Conservation (phyloP, 2,329 filamentous ascomycete species). For the Akanthomyces dipterigenus region DNA sequence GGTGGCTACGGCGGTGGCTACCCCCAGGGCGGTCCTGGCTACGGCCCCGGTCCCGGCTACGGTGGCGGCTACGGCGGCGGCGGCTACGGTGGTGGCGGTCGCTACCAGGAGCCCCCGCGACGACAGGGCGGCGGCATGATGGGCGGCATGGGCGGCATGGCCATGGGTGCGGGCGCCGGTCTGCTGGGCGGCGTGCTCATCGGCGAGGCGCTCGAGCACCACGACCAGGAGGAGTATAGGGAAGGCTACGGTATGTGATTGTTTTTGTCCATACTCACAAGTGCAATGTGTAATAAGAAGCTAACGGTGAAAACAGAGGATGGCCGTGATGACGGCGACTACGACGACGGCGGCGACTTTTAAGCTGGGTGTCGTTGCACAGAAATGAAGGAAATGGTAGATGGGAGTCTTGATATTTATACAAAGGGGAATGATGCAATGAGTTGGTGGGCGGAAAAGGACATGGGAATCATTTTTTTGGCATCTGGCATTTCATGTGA, state of each 20-base stretch:
- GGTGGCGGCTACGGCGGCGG: constrained; percentile 25
- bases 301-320: constrained; percentile 18
- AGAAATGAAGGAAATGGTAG: background rate
- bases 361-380: background rate
- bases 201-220: constrained; percentile 58
- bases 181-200: constrained; percentile 71
- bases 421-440: background rate
- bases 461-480: too few species aligned
- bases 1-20: constrained; percentile 22
- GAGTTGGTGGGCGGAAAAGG: too few species aligned
- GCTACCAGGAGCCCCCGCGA: constrained; percentile 33
- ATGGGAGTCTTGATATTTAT: background rate
- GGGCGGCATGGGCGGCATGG: constrained; percentile 35
- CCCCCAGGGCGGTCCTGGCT: constrained; percentile 13
- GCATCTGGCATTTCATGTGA: too few species aligned
- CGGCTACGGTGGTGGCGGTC: constrained; percentile 26
- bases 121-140: constrained; percentile 36
- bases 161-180: constrained; percentile 72
- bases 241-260: constrained; percentile 34
- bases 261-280: too few species aligned
- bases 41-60: too few species aligned
- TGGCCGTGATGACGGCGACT: constrained; percentile 26
- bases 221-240: constrained; percentile 50
- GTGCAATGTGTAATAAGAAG: too few species aligned
- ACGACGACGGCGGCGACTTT: constrained; percentile 23